These are phyloP conservation scores for Ramaria rubella DNA, from an alignment of 768 basidiomycete genomes.

Conservation along the genomic window DNA sequence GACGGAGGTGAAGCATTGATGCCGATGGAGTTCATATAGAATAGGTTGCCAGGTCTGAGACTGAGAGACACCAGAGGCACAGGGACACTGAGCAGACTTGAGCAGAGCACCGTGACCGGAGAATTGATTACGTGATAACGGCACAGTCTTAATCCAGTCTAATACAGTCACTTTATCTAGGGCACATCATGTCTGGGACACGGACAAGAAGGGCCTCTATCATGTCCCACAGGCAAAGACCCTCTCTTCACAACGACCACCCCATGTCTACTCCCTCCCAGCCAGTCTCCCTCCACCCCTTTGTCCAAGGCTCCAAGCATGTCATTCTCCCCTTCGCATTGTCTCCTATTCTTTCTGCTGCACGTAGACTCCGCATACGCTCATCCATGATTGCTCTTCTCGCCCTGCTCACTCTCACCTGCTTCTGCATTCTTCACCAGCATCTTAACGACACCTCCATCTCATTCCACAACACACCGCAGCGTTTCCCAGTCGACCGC, in stretches of 20 bases:
- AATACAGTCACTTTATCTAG: not conserved
- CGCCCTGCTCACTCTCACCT: not conserved
- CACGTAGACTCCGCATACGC: conserved; percentile 3
- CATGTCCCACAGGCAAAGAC: not conserved
- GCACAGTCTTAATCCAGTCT: not conserved
- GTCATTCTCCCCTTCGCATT: not conserved
- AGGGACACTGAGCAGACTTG: too few species aligned
- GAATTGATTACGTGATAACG: too few species aligned
- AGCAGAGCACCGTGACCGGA: too few species aligned
- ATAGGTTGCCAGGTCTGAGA: too few species aligned
- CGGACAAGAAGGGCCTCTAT: not conserved
- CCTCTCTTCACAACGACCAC: not conserved
- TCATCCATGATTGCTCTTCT: conserved; percentile 6
- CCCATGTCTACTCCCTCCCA: not conserved
- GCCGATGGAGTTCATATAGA: too few species aligned
- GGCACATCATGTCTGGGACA: not conserved
- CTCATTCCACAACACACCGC: conserved; percentile 56
- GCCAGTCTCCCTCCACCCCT: not conserved
- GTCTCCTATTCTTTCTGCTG: not conserved
- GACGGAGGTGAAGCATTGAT: too few species aligned
- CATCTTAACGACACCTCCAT: conserved; percentile 5
- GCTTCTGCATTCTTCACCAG: conserved; percentile 8
- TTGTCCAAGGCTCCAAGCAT: not conserved
- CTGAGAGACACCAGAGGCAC: too few species aligned
- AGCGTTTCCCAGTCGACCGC: conserved; percentile 75